A percentile compares a stretch with the other conserved stretches of the same genome.
phyloP scores from a whole-genome alignment of 306 rosid species.

The Rosa multiflora region DNA sequence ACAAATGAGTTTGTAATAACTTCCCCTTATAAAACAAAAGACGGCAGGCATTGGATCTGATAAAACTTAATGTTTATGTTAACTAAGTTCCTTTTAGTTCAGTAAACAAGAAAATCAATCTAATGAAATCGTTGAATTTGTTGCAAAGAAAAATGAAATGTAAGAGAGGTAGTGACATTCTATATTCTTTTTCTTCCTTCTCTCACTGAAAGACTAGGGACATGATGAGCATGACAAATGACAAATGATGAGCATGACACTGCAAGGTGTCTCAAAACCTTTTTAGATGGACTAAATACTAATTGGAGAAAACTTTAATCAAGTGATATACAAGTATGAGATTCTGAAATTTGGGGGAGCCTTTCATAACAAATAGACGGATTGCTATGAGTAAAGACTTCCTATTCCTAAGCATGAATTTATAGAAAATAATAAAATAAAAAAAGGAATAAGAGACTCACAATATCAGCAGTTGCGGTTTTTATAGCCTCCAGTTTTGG shows the following conservation, averaged over 20 bases:
- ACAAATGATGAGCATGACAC: too few relatives aligned
- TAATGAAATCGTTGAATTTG: not conserved
- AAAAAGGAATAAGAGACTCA: conserved; percentile 50
- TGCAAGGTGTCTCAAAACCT: too few relatives aligned
- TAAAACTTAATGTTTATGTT: not conserved
- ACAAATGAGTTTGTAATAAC: conserved; percentile 32
- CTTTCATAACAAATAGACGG: not conserved
- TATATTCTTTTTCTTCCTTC: not conserved
- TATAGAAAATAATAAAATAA: not conserved
- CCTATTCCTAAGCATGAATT: conserved; percentile 2
- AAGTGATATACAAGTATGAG: too few relatives aligned
- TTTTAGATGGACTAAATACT: not conserved
- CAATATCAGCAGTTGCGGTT: conserved; percentile 83
- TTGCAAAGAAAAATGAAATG: not conserved
- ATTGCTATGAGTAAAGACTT: not conserved
- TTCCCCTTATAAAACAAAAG: not conserved
- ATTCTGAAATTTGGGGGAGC: too few relatives aligned
- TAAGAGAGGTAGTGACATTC: too few relatives aligned
- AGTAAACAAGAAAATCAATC: not conserved
- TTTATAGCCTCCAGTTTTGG: conserved; percentile 88
- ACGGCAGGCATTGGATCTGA: not conserved
- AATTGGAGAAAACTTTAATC: too few relatives aligned
- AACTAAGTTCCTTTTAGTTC: not conserved
- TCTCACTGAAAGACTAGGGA: not conserved
- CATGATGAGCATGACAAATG: not conserved